Percentiles rank a stretch among this genome's conserved stretches.
These are phyloP conservation scores for Asclepias syriaca DNA, from an alignment of 257 asterid species.

Conservation along the genomic window DNA sequence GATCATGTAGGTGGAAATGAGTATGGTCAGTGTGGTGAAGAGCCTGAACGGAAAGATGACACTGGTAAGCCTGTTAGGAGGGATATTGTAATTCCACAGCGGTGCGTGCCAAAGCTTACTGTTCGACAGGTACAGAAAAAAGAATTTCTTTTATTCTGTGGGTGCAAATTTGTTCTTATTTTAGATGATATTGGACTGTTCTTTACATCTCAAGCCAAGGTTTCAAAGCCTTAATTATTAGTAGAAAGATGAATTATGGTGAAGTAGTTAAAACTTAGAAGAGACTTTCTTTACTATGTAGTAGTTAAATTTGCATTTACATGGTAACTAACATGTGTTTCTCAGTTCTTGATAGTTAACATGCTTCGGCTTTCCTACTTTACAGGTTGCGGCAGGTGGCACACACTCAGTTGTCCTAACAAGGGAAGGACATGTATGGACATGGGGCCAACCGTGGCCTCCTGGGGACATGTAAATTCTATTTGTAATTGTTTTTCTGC, in stretches of 20 bases:
- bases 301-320: background rate
- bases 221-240: background rate
- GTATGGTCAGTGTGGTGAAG: slow-evolving; percentile 99
- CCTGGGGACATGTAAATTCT: slow-evolving; percentile 92
- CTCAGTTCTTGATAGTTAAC: slow-evolving; percentile 13
- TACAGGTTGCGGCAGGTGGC: slow-evolving; percentile 99
- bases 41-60: slow-evolving; percentile 92
- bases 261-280: background rate
- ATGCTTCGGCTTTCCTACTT: slow-evolving; percentile 16
- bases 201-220: background rate
- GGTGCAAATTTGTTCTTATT: too few species aligned
- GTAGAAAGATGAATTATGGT: background rate
- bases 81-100: slow-evolving; percentile 85
- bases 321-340: slow-evolving; percentile 4
- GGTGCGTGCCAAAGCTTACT: slow-evolving; percentile 84
- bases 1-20: slow-evolving; percentile 84
- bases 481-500: background rate
- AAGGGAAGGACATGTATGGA: slow-evolving; percentile 94
- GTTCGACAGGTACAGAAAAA: slow-evolving; percentile 70
- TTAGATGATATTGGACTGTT: background rate
- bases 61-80: slow-evolving; percentile 81
- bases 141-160: background rate
- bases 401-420: slow-evolving; percentile 97
- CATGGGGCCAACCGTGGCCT: slow-evolving; percentile 99
- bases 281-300: background rate